Evolutionary conservation across 768 basidiomycete species (phyloP), one percentile per base, ranked within the genome.

Genomic region (Phanerodontia chrysosporium): DNA sequence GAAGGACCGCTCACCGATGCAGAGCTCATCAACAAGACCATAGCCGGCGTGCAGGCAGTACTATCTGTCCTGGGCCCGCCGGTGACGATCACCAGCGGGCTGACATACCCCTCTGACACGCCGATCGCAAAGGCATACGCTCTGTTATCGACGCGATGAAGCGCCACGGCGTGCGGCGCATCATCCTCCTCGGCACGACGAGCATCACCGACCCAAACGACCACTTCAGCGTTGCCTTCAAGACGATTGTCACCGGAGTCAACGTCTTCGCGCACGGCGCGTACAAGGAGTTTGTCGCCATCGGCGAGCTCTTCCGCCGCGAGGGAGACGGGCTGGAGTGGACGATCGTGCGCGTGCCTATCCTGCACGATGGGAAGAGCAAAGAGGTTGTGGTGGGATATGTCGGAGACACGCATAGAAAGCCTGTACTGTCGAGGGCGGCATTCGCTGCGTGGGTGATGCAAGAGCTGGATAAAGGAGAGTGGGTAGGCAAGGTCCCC

Each of bases 321-420:
- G 51, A 80, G 58, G 79, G 79, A 13, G 73, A 73, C 0, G 76
- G 80, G 21, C 64, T 89, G 18, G 80, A 84, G 24, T 90, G 86
- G 85, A 90, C 87, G 7, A 81, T 90, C 46, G 83, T 77, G 29
- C 76, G 89, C 32, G 87, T 91, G 1, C 88, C 88, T 0, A 53
- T 88, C 25, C 67, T 91, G n/a, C 65, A 84, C 77, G 45, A 77
- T 60, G 72, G 76, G 3, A 66, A 76, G 25, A 74, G 73, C 14
- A 80, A 72, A 62, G 75, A 75, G 0, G 74, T 83, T 30, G 68
- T 81, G 2, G 84, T 79, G 28, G 89, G 89, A 2, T 88, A 89
- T 65, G 72, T 87, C 5, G 89, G 89, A 2, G 89, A 90, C 62
- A 80, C 79, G 16, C 78, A 76, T 63, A 79, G 76, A 8, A 79